Percentiles rank a stretch among this genome's conserved stretches.
Conservation (phyloP, 208 protist genomes). For the Kentomonas sorsogonicus region DNA sequence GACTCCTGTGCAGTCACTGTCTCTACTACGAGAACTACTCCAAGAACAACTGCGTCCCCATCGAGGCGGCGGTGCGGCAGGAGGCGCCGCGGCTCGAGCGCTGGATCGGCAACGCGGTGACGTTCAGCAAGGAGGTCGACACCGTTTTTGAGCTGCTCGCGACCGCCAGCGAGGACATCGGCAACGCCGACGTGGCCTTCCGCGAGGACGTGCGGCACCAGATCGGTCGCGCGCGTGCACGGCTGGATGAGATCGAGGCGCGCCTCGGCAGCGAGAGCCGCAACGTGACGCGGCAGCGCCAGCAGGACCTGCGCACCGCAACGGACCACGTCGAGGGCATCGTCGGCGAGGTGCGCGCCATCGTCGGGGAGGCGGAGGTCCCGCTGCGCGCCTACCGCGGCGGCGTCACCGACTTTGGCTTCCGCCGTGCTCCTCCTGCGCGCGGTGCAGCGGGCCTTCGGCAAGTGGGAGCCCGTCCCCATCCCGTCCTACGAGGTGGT, state of each 20-base stretch:
- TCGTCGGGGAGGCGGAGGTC: conserved; percentile 31
- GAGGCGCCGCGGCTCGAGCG: conserved; percentile 43
- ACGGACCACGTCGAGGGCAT: conserved; percentile 26
- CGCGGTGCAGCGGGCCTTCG: conserved; percentile 43
- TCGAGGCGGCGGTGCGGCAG: conserved; percentile 39
- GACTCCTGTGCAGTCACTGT: conserved; percentile 67
- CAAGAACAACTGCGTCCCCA: conserved; percentile 52
- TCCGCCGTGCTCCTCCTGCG: conserved; percentile 40
- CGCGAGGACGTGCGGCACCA: conserved; percentile 28
- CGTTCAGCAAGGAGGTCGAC: conserved; percentile 56
- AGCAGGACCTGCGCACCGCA: conserved; percentile 25
- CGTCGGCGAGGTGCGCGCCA: conserved; percentile 34
- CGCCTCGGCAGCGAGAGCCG: conserved; percentile 33
- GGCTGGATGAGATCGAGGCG: conserved; percentile 39
- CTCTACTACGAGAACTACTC: conserved; percentile 75
- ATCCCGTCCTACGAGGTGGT: conserved; percentile 47
- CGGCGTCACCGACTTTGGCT: conserved; percentile 26
- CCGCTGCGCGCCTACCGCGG: conserved; percentile 33
- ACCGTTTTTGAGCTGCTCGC: conserved; percentile 51
- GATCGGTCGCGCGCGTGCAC: conserved; percentile 34
- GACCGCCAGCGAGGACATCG: conserved; percentile 42
- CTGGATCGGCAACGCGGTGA: conserved; percentile 56
- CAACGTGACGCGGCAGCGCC: conserved; percentile 19
- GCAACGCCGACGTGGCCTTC: conserved; percentile 20
- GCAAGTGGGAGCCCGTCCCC: conserved; percentile 35